These are phyloP conservation scores for Penicillium sp. DNA, from an alignment of 2,329 filamentous ascomycete species.

Conservation along the genomic window DNA sequence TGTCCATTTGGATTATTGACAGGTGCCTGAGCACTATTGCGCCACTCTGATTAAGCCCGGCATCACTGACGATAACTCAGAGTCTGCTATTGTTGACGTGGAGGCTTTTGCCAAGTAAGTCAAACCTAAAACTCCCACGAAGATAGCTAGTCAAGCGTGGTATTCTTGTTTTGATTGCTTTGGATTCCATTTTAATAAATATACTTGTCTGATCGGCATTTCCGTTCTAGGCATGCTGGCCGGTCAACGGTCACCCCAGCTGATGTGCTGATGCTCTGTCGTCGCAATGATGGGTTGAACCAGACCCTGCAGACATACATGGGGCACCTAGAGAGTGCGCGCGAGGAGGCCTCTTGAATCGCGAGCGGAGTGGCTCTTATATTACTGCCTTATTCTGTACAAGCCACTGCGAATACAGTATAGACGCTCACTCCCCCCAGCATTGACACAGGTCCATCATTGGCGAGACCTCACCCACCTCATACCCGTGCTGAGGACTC, in stretches of 20 bases:
- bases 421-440: background rate
- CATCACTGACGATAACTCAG: conserved; percentile 32
- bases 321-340: conserved; percentile 28
- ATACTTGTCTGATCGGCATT: conserved; percentile 10
- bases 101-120: conserved; percentile 62
- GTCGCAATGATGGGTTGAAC: conserved; percentile 83
- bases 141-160: conserved; percentile 1
- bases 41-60: background rate
- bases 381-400: background rate
- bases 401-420: background rate
- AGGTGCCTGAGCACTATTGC: background rate
- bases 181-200: background rate
- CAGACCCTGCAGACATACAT: conserved; percentile 60
- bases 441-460: conserved; percentile 4
- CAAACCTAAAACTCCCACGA: background rate
- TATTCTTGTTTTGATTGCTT: background rate
- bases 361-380: background rate
- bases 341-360: conserved; percentile 24
- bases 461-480: conserved; percentile 7
- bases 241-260: conserved; percentile 77
- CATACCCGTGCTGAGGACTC: background rate
- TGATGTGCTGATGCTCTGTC: conserved; percentile 82
- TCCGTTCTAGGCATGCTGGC: conserved; percentile 71
- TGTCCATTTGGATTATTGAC: conserved; percentile 6
- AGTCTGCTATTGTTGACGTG: conserved; percentile 60